Percentiles rank a stretch among this genome's conserved stretches.
phyloP scores from a whole-genome alignment of 306 rosid species.

The Medicago lupulina region DNA sequence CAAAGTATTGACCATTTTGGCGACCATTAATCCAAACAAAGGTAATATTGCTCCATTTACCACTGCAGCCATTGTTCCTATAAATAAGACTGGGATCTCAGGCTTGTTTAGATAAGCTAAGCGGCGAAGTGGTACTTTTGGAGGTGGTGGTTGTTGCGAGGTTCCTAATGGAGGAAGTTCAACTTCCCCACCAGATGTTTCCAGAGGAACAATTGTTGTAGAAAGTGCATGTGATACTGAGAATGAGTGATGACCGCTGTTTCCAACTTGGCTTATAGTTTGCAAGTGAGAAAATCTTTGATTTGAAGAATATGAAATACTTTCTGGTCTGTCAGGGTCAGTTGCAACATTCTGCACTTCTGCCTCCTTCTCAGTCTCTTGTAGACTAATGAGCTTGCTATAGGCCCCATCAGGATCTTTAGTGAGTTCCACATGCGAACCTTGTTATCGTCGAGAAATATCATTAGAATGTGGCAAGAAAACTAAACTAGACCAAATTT shows the following conservation, averaged over 20 bases:
- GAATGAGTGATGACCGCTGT: slow-evolving; percentile 48
- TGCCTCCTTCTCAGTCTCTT: slow-evolving; percentile 50
- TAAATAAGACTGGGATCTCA: slow-evolving; percentile 67
- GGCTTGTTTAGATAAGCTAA: slow-evolving; percentile 84
- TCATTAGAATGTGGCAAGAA: no score
- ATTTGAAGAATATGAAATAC: slow-evolving; percentile 35
- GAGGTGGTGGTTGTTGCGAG: slow-evolving; percentile 34
- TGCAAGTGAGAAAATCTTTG: slow-evolving; percentile 45
- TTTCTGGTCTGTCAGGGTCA: slow-evolving; percentile 53
- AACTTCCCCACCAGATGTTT: slow-evolving; percentile 7
- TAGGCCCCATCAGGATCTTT: slow-evolving; percentile 69
- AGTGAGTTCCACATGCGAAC: slow-evolving; percentile 64
- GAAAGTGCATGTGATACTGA: slow-evolving; percentile 29
- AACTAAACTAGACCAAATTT: no score
- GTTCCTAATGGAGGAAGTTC: no score
- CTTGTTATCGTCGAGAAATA: slow-evolving; percentile 30
- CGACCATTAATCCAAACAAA: slow-evolving; percentile 60
- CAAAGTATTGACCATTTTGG: slow-evolving; percentile 63
- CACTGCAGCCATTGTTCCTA: slow-evolving; percentile 71
- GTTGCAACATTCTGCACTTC: slow-evolving; percentile 35
- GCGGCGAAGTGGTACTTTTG: slow-evolving; percentile 63
- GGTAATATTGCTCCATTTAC: slow-evolving; percentile 62
- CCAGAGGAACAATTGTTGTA: slow-evolving; percentile 17
- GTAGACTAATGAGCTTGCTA: slow-evolving; percentile 65
- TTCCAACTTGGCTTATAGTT: slow-evolving; percentile 60